Conservation (phyloP, 169 alveolate species). For the Cryptosporidium baileyi region DNA sequence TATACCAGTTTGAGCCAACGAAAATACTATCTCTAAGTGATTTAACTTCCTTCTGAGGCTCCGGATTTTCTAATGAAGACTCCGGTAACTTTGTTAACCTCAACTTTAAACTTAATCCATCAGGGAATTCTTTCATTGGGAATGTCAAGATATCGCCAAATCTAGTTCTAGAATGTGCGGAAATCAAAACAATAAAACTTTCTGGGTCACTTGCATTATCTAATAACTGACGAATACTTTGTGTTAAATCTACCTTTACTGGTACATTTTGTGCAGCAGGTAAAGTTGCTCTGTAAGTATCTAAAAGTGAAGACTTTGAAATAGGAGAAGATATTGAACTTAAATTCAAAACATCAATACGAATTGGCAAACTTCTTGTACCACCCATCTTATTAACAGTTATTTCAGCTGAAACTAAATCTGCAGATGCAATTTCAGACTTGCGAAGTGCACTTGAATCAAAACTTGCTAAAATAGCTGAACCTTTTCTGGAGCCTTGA, state of each 20-base stretch:
- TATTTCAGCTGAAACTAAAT: constrained; percentile 10
- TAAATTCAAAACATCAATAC: constrained; percentile 31
- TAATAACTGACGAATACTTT: not conserved
- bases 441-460: not conserved
- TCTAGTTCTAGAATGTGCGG: constrained; percentile 50
- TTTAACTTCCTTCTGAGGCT: not conserved
- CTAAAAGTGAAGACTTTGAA: constrained; percentile 39
- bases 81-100: not conserved
- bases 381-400: constrained; percentile 47
- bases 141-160: constrained; percentile 44
- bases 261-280: constrained; percentile 44
- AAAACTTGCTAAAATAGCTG: constrained; percentile 44
- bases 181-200: constrained; percentile 7
- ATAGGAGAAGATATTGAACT: constrained; percentile 20
- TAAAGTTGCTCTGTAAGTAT: constrained; percentile 9
- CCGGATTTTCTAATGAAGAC: not conserved
- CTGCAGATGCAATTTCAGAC: not conserved
- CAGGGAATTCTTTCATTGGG: constrained; percentile 16
- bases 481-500: constrained; percentile 61
- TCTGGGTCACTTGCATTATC: not conserved
- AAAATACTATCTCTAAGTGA: not conserved
- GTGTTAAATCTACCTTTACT: constrained; percentile 12
- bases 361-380: constrained; percentile 29
- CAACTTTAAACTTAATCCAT: constrained; percentile 26
- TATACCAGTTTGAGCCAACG: constrained; percentile 1